phyloP scores from a whole-genome alignment of 495 filamentous ascomycete species.

The Bryoglossum gracile region DNA sequence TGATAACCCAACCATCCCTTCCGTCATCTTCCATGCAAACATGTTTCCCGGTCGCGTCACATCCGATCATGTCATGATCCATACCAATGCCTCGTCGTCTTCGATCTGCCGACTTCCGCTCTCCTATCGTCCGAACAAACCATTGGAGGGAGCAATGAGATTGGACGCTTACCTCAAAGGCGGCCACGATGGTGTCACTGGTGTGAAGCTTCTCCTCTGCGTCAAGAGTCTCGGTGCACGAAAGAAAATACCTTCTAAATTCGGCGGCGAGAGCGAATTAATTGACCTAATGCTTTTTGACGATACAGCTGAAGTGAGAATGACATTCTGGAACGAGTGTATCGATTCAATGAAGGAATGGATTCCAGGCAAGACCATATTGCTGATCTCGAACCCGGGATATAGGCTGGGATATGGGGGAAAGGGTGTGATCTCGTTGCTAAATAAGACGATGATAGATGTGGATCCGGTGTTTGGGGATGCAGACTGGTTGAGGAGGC shows the following conservation, averaged over 20 bases:
- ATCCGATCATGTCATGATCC: conserved; percentile 44
- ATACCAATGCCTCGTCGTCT: conserved; percentile 38
- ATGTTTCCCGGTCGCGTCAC: conserved; percentile 47
- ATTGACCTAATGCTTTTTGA: conserved; percentile 52
- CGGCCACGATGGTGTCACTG: conserved; percentile 41
- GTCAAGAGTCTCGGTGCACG: conserved; percentile 47
- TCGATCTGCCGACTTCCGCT: conserved; percentile 40
- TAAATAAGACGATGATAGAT: conserved; percentile 48
- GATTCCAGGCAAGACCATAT: conserved; percentile 45
- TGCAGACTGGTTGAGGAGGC: conserved; percentile 48
- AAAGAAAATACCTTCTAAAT: conserved; percentile 44
- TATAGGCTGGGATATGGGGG: conserved; percentile 26
- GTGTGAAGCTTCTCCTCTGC: conserved; percentile 45
- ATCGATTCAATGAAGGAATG: conserved; percentile 42
- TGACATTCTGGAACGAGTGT: conserved; percentile 48
- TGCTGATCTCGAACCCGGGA: conserved; percentile 48
- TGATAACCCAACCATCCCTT: conserved; percentile 8
- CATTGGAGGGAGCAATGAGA: conserved; percentile 44
- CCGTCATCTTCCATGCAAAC: conserved; percentile 33
- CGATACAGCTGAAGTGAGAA: conserved; percentile 44
- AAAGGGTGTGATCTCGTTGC: too few relatives aligned
- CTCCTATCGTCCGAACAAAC: conserved; percentile 29
- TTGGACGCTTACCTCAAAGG: conserved; percentile 41
- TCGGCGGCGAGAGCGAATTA: conserved; percentile 33
- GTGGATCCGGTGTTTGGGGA: conserved; percentile 51